phyloP scores from a whole-genome alignment of 1,284 basidiomycete genomes.

The Omphalotus olearius region DNA sequence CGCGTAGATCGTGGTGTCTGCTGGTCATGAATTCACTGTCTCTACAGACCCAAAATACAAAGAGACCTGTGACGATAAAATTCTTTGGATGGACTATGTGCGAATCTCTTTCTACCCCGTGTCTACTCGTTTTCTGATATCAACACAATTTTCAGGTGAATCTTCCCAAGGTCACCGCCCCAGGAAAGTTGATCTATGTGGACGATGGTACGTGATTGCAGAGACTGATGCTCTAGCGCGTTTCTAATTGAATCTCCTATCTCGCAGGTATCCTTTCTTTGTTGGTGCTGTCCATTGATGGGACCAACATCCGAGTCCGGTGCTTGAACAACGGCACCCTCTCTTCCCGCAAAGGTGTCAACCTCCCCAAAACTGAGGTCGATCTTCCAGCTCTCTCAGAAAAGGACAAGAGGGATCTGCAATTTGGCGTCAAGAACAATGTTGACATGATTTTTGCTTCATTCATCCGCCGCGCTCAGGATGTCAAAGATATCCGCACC shows the following conservation, averaged over 20 bases:
- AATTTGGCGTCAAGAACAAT: conserved; percentile 95
- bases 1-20: conserved; percentile 71
- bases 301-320: conserved; percentile 79
- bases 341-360: conserved; percentile 98
- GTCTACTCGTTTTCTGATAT: conserved; percentile 10
- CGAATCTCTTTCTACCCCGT: conserved; percentile 27
- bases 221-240: conserved; percentile 7
- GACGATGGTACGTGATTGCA: conserved; percentile 74
- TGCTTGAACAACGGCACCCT: conserved; percentile 92
- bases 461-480: conserved; percentile 91
- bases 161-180: conserved; percentile 91
- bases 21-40: conserved; percentile 94
- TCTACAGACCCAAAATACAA: conserved; percentile 83
- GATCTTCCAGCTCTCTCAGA: conserved; percentile 97
- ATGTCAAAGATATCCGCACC: conserved; percentile 88
- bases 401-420: conserved; percentile 95
- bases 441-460: conserved; percentile 99
- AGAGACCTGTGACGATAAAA: conserved; percentile 77
- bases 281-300: conserved; percentile 85
- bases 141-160: conserved; percentile 57
- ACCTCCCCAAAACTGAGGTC: conserved; percentile 97
- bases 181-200: conserved; percentile 95
- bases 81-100: conserved; percentile 91
- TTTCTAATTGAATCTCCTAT: conserved; percentile 5
- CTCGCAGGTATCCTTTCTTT: conserved; percentile 83